Conservation (phyloP, 1,284 basidiomycete species). For the Malassezia sympodialis region DNA sequence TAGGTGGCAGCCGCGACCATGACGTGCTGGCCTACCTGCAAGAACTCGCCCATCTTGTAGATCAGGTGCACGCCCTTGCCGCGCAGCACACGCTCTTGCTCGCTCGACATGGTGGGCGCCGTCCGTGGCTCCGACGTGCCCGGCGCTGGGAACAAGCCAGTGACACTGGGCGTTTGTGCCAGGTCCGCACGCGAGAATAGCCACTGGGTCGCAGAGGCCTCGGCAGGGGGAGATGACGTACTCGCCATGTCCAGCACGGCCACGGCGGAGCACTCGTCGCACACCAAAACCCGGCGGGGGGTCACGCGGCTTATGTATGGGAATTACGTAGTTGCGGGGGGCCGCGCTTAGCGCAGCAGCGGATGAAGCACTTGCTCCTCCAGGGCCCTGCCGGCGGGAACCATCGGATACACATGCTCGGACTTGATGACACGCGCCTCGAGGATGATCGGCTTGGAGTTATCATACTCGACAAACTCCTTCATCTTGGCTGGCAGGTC, state of each 20-base stretch:
- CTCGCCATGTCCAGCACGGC: neutral
- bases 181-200: slow-evolving; percentile 12
- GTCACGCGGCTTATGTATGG: neutral
- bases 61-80: slow-evolving; percentile 35
- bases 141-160: neutral
- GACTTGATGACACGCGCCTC: slow-evolving; percentile 76
- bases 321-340: neutral
- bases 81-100: slow-evolving; percentile 30
- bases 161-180: slow-evolving; percentile 14
- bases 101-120: slow-evolving; percentile 13
- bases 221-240: neutral
- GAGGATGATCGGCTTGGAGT: slow-evolving; percentile 72
- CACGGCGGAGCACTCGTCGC: neutral
- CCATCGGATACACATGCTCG: slow-evolving; percentile 94
- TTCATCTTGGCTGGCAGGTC: slow-evolving; percentile 92
- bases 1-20: slow-evolving; percentile 61
- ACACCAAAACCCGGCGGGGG: neutral
- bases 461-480: slow-evolving; percentile 92
- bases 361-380: slow-evolving; percentile 58
- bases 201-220: slow-evolving; percentile 12
- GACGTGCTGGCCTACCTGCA: slow-evolving; percentile 37
- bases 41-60: slow-evolving; percentile 38
- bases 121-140: neutral
- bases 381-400: slow-evolving; percentile 77
- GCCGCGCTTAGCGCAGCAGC: slow-evolving; percentile 1